Evolutionary conservation across 352 stramenopile species (phyloP).

Genomic region (Paralagenidium karlingii): DNA sequence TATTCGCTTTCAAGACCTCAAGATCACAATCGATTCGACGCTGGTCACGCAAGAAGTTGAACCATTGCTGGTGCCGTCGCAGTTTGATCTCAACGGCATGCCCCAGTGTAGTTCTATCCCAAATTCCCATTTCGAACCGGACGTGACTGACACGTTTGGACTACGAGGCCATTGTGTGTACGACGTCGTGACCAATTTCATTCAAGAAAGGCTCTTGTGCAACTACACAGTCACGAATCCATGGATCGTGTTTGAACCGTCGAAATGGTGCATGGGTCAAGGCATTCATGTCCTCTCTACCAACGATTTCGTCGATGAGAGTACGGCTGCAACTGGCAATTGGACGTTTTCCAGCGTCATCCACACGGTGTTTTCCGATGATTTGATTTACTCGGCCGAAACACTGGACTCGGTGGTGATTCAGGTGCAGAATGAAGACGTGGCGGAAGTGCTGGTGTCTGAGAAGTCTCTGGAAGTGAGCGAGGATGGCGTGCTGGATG

Average conservation of each 20-base stretch:
- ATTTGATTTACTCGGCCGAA: conserved; percentile 42
- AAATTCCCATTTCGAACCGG: conserved; percentile 24
- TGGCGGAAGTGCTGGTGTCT: conserved; percentile 44
- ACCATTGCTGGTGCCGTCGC: conserved; percentile 29
- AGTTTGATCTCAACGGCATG: conserved; percentile 23
- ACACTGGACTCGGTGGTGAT: conserved; percentile 21
- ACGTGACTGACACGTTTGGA: conserved; percentile 28
- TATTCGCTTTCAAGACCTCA: conserved; percentile 48
- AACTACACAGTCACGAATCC: conserved; percentile 62
- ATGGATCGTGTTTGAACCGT: conserved; percentile 57
- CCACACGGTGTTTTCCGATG: conserved; percentile 46
- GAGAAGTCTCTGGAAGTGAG: conserved; percentile 32
- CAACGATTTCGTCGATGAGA: conserved; percentile 52
- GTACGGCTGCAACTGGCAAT: conserved; percentile 17
- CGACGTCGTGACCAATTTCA: conserved; percentile 36
- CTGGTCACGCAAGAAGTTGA: conserved; percentile 53
- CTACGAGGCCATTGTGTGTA: conserved; percentile 53
- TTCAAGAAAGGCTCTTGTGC: conserved; percentile 60
- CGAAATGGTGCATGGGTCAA: conserved; percentile 58
- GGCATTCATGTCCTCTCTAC: conserved; percentile 26
- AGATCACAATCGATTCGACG: conserved; percentile 40
- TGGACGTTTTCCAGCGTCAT: conserved; percentile 49
- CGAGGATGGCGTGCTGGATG: conserved; percentile 27
- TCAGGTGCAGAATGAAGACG: conserved; percentile 43
- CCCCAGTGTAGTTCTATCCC: conserved; percentile 38